A percentile compares a stretch with the other conserved stretches of the same genome.
Evolutionary conservation across 148 eudicot species (phyloP).

Genomic region (Fagopyrum esculentum): DNA sequence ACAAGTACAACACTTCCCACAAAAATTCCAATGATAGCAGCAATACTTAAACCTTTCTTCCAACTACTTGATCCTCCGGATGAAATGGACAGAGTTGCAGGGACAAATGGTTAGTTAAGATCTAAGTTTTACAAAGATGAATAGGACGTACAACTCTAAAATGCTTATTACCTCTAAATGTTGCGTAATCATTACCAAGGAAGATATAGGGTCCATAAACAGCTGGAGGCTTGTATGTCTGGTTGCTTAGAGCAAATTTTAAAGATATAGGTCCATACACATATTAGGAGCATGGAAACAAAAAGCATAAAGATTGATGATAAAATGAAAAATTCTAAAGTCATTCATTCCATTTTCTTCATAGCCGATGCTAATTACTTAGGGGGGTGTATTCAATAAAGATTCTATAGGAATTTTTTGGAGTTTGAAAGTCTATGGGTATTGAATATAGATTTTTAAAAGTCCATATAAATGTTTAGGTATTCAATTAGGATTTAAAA

Average conservation of each 20-base stretch:
- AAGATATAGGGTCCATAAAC: slow-evolving; percentile 81
- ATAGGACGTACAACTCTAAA: background rate
- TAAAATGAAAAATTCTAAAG: slow-evolving; percentile 2
- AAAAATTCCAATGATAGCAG: slow-evolving; percentile 5
- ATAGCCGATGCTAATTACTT: too few relatives aligned
- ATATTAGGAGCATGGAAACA: background rate
- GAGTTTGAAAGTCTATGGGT: too few relatives aligned
- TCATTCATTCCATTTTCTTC: too few relatives aligned
- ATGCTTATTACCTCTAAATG: slow-evolving; percentile 27
- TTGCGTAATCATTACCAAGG: slow-evolving; percentile 58
- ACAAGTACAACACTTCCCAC: background rate
- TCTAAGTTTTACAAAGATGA: background rate
- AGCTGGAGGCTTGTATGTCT: slow-evolving; percentile 77
- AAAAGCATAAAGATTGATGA: background rate
- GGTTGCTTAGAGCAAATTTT: slow-evolving; percentile 68
- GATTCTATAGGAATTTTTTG: too few relatives aligned
- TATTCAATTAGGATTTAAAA: too few relatives aligned
- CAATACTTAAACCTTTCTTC: background rate
- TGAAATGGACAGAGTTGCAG: background rate
- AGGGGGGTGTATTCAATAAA: too few relatives aligned
- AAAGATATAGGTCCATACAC: too few relatives aligned
- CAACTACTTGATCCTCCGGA: background rate
- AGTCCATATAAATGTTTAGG: too few relatives aligned
- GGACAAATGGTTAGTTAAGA: background rate
- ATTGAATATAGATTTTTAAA: too few relatives aligned